Evolutionary conservation across 106 monocot species (phyloP).

Genomic region (Dioscorea dumetorum): DNA sequence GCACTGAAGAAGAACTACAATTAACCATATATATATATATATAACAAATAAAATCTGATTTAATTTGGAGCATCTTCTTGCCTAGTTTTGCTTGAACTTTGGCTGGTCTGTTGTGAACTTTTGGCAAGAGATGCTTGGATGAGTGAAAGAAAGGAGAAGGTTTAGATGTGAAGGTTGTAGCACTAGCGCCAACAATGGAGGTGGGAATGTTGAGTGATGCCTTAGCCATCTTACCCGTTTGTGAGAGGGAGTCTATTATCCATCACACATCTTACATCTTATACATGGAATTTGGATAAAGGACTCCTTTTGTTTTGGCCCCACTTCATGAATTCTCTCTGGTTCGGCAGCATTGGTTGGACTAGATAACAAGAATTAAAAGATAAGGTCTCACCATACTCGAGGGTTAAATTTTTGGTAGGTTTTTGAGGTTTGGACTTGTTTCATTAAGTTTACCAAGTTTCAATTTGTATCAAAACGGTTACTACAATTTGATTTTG

Average conservation of each 20-base stretch:
- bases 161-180: slow-evolving; percentile 13
- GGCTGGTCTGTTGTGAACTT: slow-evolving; percentile 10
- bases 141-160: background rate
- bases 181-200: background rate
- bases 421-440: no score
- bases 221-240: slow-evolving; percentile 25
- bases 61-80: background rate
- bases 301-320: no score
- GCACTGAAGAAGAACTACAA: background rate
- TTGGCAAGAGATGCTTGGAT: background rate
- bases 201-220: background rate
- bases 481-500: no score
- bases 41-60: background rate
- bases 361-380: no score
- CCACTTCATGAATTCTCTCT: no score
- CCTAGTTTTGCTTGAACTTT: slow-evolving; percentile 48
- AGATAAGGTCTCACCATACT: no score
- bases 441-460: no score
- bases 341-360: no score
- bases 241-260: background rate
- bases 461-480: no score
- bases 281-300: background rate
- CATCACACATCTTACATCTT: slow-evolving; percentile 7
- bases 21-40: background rate
- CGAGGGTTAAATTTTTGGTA: no score